Conservation (phyloP, 2,329 filamentous ascomycete genomes). For the Camillea tinctor region DNA sequence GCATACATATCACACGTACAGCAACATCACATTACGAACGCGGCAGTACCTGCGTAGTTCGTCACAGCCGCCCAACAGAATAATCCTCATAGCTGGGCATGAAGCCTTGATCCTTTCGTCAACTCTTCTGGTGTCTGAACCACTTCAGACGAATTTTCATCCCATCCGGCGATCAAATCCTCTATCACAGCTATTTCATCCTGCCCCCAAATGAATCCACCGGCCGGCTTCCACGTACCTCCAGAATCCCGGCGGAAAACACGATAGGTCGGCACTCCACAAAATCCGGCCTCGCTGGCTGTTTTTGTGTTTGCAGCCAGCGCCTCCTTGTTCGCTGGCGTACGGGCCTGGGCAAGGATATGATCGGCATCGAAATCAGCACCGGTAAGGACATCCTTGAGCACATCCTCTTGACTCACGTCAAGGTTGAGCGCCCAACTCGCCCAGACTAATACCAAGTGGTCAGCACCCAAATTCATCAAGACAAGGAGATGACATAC, state of each 20-base stretch:
- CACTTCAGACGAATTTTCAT: slow-evolving; percentile 4
- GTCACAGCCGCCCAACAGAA: background rate
- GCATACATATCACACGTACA: background rate
- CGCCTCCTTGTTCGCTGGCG: slow-evolving; percentile 1
- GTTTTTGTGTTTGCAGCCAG: slow-evolving; percentile 5
- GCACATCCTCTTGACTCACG: slow-evolving; percentile 6
- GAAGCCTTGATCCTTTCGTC: background rate
- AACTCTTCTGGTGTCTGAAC: background rate
- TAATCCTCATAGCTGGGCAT: background rate
- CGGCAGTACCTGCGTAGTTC: background rate
- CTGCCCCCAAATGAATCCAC: slow-evolving; percentile 10
- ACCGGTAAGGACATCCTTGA: slow-evolving; percentile 4
- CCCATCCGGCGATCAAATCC: slow-evolving; percentile 10
- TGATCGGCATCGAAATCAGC: slow-evolving; percentile 5
- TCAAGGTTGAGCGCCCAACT: slow-evolving; percentile 8
- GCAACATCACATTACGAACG: background rate
- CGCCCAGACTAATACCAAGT: slow-evolving; percentile 1
- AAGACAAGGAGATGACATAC: slow-evolving; percentile 1
- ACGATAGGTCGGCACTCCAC: slow-evolving; percentile 9
- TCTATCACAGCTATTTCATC: slow-evolving; percentile 10
- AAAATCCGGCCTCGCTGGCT: slow-evolving; percentile 9
- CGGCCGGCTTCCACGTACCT: slow-evolving; percentile 3
- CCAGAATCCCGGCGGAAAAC: slow-evolving; percentile 5
- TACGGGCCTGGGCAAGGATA: slow-evolving; percentile 4
- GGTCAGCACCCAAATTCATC: no score